Conservation (phyloP, 345 rosid species). For the sweet orange (Citrus sinensis) region DVS_A1.0 CM039169.1:26378501-26379000, state of each 20-base stretch:
- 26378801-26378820: too few relatives aligned
- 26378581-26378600: neutral
- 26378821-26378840: neutral
- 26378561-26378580: neutral
- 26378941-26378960: too few relatives aligned
- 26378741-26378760: neutral
- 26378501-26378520: neutral
- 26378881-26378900: neutral
- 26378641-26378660: neutral
- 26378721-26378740: neutral
- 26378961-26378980: neutral
- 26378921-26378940: neutral
- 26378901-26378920: neutral
- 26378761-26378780: neutral
- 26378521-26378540: neutral
- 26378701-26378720: neutral
- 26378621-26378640: too few relatives aligned
- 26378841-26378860: neutral
- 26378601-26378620: neutral
- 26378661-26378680: neutral
- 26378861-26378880: neutral
- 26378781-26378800: too few relatives aligned
- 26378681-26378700: neutral
- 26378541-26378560: neutral
- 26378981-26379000: neutral